phyloP scores from a whole-genome alignment of 192 early-diverging fungal genomes.

The Borealophlyctis nickersoniae region DNA sequence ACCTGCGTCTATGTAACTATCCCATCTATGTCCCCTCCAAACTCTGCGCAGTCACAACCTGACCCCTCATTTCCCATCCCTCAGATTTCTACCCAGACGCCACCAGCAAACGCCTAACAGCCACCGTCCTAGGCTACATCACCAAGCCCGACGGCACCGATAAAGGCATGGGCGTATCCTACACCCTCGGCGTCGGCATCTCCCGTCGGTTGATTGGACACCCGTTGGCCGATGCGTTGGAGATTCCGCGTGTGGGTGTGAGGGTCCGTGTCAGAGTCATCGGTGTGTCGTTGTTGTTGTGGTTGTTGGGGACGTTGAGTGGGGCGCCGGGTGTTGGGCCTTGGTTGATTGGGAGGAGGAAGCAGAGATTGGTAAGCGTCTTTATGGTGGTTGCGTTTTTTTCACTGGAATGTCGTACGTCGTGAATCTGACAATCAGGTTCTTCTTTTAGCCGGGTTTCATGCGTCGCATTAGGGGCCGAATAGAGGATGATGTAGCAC shows the following conservation, averaged over 20 bases:
- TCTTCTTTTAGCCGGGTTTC: too few relatives aligned
- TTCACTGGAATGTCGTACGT: too few relatives aligned
- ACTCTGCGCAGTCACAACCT: too few relatives aligned
- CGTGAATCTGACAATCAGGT: too few relatives aligned
- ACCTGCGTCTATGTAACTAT: conserved; percentile 6
- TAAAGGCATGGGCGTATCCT: neutral
- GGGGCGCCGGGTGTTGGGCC: neutral
- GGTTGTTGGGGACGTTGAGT: neutral
- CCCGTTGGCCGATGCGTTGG: conserved; percentile 10
- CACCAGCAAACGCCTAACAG: neutral
- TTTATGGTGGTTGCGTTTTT: too few relatives aligned
- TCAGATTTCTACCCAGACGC: conserved; percentile 10
- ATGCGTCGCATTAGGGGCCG: too few relatives aligned
- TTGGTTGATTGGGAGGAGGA: conserved; percentile 4
- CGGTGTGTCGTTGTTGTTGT: conserved; percentile 1
- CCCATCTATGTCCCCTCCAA: neutral
- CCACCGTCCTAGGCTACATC: conserved; percentile 5
- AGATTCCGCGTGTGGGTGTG: neutral
- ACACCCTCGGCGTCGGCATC: conserved; percentile 5
- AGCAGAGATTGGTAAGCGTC: conserved; percentile 13
- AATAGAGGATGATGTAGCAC: too few relatives aligned
- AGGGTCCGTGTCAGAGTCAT: neutral
- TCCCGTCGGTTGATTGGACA: conserved; percentile 5
- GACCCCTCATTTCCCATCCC: neutral
- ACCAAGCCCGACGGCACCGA: neutral